Percentiles rank a stretch among this genome's conserved stretches.
Evolutionary conservation across 106 monocot genomes (phyloP).

Genomic region (Dendrobium huoshanense): DNA sequence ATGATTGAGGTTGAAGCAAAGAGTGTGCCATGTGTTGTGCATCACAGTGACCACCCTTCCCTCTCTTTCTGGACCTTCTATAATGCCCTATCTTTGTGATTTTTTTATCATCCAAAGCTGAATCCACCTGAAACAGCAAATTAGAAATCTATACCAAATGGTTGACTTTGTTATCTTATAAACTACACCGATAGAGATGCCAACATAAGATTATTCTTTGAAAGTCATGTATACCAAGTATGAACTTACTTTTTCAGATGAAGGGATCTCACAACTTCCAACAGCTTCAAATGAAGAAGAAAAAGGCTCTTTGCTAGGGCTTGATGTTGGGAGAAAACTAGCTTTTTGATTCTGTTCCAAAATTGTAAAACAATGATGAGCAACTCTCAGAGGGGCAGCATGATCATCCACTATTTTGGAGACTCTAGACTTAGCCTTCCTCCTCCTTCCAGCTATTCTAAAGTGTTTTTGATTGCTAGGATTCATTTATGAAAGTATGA

Average conservation of each 20-base stretch:
- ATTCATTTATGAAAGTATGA: background rate
- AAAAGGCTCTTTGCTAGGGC: background rate
- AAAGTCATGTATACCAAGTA: background rate
- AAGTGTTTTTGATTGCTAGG: background rate
- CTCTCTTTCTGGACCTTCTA: background rate
- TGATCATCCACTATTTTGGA: background rate
- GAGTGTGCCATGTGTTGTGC: background rate
- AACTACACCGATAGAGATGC: background rate
- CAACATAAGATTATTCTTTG: background rate
- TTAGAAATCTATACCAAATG: background rate
- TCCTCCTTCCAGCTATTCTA: background rate
- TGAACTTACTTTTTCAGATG: background rate
- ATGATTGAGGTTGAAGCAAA: background rate
- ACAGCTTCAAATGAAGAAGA: background rate
- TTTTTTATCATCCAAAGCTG: background rate
- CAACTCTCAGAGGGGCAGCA: background rate
- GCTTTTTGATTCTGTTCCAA: background rate
- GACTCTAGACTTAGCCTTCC: background rate
- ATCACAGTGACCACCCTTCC: background rate
- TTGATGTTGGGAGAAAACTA: background rate
- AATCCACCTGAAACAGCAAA: background rate
- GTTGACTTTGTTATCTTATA: background rate
- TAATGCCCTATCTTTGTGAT: background rate
- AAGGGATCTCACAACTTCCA: background rate
- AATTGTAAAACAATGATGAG: background rate